A percentile compares a stretch with the other conserved stretches of the same genome.
phyloP scores from a whole-genome alignment of 2,329 filamentous ascomycete species.

The Sclerotinia trifoliorum region DNA sequence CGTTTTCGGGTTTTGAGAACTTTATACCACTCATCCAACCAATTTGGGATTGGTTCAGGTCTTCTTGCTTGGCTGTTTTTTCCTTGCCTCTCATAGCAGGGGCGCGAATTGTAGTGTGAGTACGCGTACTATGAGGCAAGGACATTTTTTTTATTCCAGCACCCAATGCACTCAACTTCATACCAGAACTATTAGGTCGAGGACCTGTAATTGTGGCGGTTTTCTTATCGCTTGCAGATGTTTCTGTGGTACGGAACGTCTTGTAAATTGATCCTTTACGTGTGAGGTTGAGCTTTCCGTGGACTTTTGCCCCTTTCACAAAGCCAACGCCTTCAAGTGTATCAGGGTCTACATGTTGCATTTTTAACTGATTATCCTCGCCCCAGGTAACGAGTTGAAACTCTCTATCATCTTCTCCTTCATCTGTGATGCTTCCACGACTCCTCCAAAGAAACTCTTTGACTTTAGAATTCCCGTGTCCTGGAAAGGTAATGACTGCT shows the following conservation, averaged over 20 bases:
- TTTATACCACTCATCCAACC: conserved; percentile 70
- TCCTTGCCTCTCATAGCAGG: conserved; percentile 40
- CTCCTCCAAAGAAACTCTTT: conserved; percentile 91
- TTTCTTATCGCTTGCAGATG: conserved; percentile 56
- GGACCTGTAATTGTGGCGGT: conserved; percentile 61
- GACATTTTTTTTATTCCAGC: conserved; percentile 45
- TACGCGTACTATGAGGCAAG: conserved; percentile 39
- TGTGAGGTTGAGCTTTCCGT: conserved; percentile 67
- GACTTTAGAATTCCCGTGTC: conserved; percentile 64
- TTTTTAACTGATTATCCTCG: conserved; percentile 75
- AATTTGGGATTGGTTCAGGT: conserved; percentile 55
- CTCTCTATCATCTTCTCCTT: conserved; percentile 77
- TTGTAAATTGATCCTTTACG: conserved; percentile 83
- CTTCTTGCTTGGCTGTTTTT: conserved; percentile 36
- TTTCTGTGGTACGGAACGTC: conserved; percentile 75
- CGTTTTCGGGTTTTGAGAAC: conserved; percentile 47
- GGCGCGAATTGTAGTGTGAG: conserved; percentile 33
- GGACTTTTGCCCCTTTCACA: conserved; percentile 64
- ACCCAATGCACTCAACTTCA: conserved; percentile 38
- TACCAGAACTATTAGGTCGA: conserved; percentile 47
- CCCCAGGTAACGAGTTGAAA: conserved; percentile 95
- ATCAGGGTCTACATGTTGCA: conserved; percentile 69
- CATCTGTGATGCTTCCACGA: conserved; percentile 63
- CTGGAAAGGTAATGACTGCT: conserved; percentile 58
- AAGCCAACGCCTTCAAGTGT: conserved; percentile 70